These are phyloP conservation scores for Tremella fuciformis DNA, from an alignment of 768 basidiomycete genomes.

Conservation along the genomic window DNA sequence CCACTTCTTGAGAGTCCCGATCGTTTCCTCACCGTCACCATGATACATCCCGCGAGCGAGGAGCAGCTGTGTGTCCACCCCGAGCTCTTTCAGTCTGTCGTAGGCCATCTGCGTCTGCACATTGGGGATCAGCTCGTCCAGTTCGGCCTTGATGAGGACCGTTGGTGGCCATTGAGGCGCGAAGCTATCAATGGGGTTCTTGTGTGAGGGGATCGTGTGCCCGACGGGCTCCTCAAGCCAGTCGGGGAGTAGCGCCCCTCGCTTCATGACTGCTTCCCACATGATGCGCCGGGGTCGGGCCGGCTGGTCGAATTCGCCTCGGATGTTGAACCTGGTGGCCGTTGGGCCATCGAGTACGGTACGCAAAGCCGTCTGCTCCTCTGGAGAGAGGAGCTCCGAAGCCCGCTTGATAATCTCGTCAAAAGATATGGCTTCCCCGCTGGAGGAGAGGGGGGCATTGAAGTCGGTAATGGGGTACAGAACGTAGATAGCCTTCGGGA, in stretches of 20 bases:
- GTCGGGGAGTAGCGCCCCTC: too few relatives aligned
- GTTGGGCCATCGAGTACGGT: too few relatives aligned
- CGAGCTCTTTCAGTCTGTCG: slow-evolving; percentile 6
- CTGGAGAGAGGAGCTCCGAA: not conserved
- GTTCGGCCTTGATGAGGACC: slow-evolving; percentile 1
- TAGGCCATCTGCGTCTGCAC: not conserved
- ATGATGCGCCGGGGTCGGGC: too few relatives aligned
- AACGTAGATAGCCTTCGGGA: not conserved
- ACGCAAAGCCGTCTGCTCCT: too few relatives aligned
- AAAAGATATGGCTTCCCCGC: too few relatives aligned
- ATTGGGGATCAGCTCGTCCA: not conserved
- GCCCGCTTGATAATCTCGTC: not conserved
- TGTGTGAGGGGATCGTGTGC: not conserved
- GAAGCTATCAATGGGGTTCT: not conserved
- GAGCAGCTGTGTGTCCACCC: slow-evolving; percentile 3
- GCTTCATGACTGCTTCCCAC: too few relatives aligned
- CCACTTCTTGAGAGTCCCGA: not conserved
- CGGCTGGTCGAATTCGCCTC: too few relatives aligned
- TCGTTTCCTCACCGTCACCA: slow-evolving; percentile 1
- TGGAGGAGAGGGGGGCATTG: not conserved
- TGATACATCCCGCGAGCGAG: not conserved
- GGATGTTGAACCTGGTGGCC: too few relatives aligned
- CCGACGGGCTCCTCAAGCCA: not conserved
- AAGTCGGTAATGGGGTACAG: not conserved
- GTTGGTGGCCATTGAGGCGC: not conserved